Base-by-base conservation (phyloP, 1,139 yeast genomes). In the Pichia norvegensis region DNA sequence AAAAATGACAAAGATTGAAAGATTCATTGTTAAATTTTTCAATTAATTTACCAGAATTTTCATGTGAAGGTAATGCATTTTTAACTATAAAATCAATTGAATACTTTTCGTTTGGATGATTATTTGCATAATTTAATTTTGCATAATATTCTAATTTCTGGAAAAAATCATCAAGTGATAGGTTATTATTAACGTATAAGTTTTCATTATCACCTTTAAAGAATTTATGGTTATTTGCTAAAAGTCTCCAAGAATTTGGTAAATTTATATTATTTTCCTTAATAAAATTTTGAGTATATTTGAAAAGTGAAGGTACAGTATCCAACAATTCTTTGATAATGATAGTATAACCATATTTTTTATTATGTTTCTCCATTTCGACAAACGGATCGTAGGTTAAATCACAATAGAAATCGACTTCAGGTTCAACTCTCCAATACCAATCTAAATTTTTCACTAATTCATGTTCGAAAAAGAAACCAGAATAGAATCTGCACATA, bases 371-470 rank as follows among this genome's bases (percentile, higher is more conserved):
- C 45, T 76, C 78, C 97, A 90, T 86, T 57, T 83, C 88, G 23
- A 74, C 57, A 60, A 90, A 90, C 19, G 96, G 95, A 64, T 90
- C 97, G 65, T 88, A 87, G 0, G 95, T 84, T 43, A 87, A 67
- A 62, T 88, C 97, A 65, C 97, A 90, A 60, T 73, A 87, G 62
- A 85, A 88, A 52, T 85, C 82, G 39, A 90, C 92, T 53, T 84
- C 82, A 2, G 97, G 97, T 63, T 90, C 97, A 10, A 90, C 87
- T 45, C 97, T 72, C 96, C 97, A 88, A 66, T 87, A 88, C 94
- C 95, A 88, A 50, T 86, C 87, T 50, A 78, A 73, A 47, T 77
- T 71, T 46, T 62, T 69, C 42, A 90, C 79, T 51, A 84, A 62
- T 4, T 82, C 83, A 62, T 82, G 95, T 52, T 79, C 75, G 67